These are phyloP conservation scores for Rugonectria rugulosa DNA, from an alignment of 2,329 filamentous ascomycete species.

Conservation along the genomic window DNA sequence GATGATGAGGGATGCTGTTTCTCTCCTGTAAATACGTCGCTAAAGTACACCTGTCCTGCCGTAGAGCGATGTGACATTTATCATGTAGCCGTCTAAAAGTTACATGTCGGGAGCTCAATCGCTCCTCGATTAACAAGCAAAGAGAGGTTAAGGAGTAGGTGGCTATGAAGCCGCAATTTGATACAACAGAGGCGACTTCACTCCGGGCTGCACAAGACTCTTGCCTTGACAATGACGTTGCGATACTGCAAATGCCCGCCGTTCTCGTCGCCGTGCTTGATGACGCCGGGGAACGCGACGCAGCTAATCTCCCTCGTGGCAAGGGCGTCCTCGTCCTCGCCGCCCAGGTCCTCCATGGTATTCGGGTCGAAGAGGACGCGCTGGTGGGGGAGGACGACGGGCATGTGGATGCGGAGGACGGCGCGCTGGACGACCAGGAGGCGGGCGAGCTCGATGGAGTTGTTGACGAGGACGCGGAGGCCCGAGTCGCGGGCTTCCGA, in stretches of 20 bases:
- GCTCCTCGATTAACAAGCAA: too few species aligned
- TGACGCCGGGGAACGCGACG: constrained; percentile 69
- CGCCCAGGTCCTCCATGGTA: constrained; percentile 72
- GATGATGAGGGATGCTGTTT: neutral
- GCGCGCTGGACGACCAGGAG: constrained; percentile 66
- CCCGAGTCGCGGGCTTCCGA: constrained; percentile 58
- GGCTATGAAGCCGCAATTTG: too few species aligned
- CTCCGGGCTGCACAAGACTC: constrained; percentile 65
- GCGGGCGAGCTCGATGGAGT: constrained; percentile 63
- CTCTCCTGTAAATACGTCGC: neutral
- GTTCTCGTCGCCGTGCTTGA: constrained; percentile 71
- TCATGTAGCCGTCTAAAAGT: too few species aligned
- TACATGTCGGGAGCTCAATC: too few species aligned
- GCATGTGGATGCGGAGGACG: constrained; percentile 64
- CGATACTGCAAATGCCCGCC: constrained; percentile 66
- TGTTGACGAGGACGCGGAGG: constrained; percentile 60
- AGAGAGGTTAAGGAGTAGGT: too few species aligned
- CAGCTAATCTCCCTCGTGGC: constrained; percentile 63
- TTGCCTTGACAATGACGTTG: constrained; percentile 72
- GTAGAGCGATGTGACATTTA: too few species aligned
- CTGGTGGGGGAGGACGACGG: constrained; percentile 60
- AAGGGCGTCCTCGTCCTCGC: constrained; percentile 65
- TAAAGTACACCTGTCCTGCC: too few species aligned
- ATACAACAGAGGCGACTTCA: too few species aligned
- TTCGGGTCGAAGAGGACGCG: constrained; percentile 62